Evolutionary conservation across 768 basidiomycete species (phyloP), one percentile per base, ranked within the genome.

Genomic region (Podaxis carcinomalis): DNA sequence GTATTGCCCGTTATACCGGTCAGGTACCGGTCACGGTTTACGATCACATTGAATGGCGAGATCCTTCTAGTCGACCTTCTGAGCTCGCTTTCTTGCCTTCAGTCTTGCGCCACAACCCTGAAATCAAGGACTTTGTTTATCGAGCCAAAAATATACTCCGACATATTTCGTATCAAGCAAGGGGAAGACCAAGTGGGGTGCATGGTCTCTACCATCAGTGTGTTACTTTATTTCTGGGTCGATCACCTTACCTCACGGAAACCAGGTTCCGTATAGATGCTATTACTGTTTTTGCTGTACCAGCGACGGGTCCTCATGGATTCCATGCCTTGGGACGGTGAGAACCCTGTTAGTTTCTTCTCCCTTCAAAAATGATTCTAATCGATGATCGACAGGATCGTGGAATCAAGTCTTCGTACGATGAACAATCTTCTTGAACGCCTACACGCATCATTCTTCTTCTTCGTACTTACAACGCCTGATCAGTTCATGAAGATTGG

Each of bases 361-460:
- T 61, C 44, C n/a, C 5, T 51, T 42, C 35, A 54, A 21, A 4
- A 13, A 6, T 42, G 16, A 32, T 54, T 21, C 44, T 28, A 61
- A 50, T 58, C 53, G 47, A 61, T 67, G 35, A 40, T 55, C 27
- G 36, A 25, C 62, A 95, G 94, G 47, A 81, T 89, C 49, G 69
- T 95, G 39, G 97, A 99, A 75, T 94, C 93, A 1, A 87, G 90
- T 13, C 80, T 97, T 35, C 84, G 95, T 61, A 92, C 95, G 13
- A 84, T 87, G 70, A 98, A 97, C 74, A 99, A 99, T 69, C 82
- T 98, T 5, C 81, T 98, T 19, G 97, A 99, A 70, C 87, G 97
- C 14, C 84, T 98, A 21, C 97, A 99, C 71, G 95, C 95, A 1
- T 98, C 96, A 0, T 95, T 96, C 75, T 98, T 98, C 78, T 95